phyloP scores from a whole-genome alignment of 306 rosid genomes.

The Aeschynomene evenia region DNA sequence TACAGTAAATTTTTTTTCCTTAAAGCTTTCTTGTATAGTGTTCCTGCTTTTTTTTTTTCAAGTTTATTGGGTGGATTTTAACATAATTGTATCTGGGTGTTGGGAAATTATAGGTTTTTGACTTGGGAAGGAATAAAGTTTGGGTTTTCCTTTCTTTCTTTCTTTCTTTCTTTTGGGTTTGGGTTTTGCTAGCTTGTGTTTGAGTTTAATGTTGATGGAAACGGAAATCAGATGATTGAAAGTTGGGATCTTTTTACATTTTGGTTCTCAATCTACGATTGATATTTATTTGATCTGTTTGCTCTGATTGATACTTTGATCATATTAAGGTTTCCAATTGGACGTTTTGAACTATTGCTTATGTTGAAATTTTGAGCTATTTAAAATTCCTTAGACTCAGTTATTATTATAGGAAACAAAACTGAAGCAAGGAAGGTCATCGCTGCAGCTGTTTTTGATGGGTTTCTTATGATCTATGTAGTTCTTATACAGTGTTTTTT shows the following conservation, averaged over 20 bases:
- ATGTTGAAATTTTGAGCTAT: constrained; percentile 9
- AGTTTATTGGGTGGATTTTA: neutral
- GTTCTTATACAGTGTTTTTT: constrained; percentile 6
- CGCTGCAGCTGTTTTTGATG: constrained; percentile 35
- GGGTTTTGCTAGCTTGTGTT: constrained; percentile 19
- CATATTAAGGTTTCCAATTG: constrained; percentile 9
- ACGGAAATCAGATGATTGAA: constrained; percentile 9
- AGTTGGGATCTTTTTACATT: constrained; percentile 31
- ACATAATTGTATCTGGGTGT: constrained; percentile 33
- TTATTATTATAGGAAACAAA: constrained; percentile 24
- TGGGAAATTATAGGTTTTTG: constrained; percentile 8
- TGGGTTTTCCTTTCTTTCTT: neutral
- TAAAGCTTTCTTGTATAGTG: neutral
- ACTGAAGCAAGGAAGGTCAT: constrained; percentile 2
- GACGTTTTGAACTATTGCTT: constrained; percentile 1
- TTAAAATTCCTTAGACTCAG: constrained; percentile 23
- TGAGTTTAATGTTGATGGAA: neutral
- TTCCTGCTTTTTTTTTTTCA: neutral
- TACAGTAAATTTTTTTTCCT: neutral
- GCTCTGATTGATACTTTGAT: constrained; percentile 18
- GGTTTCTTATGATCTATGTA: constrained; percentile 43
- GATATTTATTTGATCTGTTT: constrained; percentile 33
- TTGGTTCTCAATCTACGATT: constrained; percentile 21
- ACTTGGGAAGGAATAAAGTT: neutral
- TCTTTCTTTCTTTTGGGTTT: neutral